phyloP scores from a whole-genome alignment of 306 rosid genomes.

The Vachellia pachyceras region DNA sequence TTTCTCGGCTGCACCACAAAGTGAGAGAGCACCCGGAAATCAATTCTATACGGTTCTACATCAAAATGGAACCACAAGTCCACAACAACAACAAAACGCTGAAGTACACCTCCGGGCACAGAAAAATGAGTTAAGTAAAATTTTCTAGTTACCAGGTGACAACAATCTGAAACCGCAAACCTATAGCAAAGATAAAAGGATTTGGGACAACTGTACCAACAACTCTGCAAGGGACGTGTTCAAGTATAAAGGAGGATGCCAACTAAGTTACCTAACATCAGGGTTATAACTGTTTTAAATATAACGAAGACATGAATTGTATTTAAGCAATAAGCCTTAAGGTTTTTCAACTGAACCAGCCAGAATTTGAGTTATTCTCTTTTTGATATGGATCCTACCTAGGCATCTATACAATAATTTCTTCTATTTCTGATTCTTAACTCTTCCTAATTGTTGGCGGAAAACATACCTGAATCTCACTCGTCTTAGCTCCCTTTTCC shows the following conservation, averaged over 20 bases:
- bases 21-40: conserved; percentile 9
- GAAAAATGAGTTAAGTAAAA: background rate
- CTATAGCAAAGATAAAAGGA: background rate
- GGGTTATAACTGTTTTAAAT: background rate
- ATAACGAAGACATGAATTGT: background rate
- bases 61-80: background rate
- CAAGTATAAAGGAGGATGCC: background rate
- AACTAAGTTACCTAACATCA: background rate
- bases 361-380: background rate
- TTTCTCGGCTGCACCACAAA: conserved; percentile 65
- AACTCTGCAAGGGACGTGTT: background rate
- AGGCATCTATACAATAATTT: background rate
- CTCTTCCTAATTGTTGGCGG: background rate
- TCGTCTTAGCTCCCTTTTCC: conserved; percentile 46
- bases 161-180: background rate
- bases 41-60: conserved; percentile 37
- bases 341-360: background rate
- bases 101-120: no score
- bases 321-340: background rate
- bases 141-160: background rate
- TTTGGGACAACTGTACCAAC: background rate
- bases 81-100: no score
- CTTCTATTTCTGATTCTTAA: background rate
- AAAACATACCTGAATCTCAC: conserved; percentile 46
- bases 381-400: background rate